Conservation (phyloP, 768 basidiomycete genomes). For the Tylopilus balloui region DNA sequence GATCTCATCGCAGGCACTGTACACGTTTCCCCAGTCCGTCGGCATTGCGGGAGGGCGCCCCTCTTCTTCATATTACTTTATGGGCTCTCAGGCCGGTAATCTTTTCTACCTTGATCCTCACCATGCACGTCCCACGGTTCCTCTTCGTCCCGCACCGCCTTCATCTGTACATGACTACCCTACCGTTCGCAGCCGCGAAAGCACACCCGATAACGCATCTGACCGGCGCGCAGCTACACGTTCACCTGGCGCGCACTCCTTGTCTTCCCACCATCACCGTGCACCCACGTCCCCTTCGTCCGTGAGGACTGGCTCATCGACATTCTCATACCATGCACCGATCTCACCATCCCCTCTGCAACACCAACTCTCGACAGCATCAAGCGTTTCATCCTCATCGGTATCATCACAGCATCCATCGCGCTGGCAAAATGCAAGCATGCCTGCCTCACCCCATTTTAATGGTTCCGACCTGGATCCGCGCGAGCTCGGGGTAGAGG, state of each 20-base stretch:
- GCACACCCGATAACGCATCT: constrained; percentile 30
- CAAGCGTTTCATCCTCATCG: constrained; percentile 29
- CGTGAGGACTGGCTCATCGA: constrained; percentile 44
- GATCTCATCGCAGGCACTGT: constrained; percentile 55
- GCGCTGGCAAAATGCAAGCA: constrained; percentile 28
- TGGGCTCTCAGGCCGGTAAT: constrained; percentile 85
- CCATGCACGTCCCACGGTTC: constrained; percentile 71
- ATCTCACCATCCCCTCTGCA: constrained; percentile 63
- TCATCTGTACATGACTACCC: constrained; percentile 22
- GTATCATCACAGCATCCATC: constrained; percentile 30
- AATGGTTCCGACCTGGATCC: constrained; percentile 33
- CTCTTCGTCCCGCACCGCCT: constrained; percentile 52
- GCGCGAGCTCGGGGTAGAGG: constrained; percentile 34
- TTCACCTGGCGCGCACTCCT: constrained; percentile 22
- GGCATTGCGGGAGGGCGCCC: constrained; percentile 97
- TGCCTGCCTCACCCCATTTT: constrained; percentile 18
- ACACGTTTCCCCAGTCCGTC: constrained; percentile 91
- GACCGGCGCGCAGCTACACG: constrained; percentile 24
- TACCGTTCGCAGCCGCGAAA: constrained; percentile 23
- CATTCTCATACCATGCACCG: constrained; percentile 55
- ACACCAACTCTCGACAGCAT: constrained; percentile 51
- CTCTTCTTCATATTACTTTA: constrained; percentile 97
- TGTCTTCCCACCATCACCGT: constrained; percentile 31
- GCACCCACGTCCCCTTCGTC: constrained; percentile 49
- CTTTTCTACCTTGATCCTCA: constrained; percentile 83